Conservation (phyloP, 176 grass and related monocot species). For the Carex cristatella region DNA sequence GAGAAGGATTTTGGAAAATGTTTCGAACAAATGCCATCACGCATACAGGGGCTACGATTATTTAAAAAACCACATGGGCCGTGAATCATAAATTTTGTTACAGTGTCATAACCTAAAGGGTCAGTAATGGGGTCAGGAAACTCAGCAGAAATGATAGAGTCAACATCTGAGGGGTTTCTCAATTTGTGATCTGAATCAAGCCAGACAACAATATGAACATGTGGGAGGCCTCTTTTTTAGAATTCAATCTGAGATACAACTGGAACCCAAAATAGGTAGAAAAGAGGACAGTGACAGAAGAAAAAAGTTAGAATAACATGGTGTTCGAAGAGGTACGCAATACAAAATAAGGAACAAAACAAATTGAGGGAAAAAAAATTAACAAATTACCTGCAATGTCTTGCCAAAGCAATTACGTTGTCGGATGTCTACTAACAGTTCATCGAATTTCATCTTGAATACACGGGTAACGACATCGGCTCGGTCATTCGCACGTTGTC, state of each 20-base stretch:
- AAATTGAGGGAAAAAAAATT: too few relatives aligned
- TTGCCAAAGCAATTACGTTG: neutral
- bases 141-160: neutral
- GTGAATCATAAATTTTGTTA: conserved; percentile 11
- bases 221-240: neutral
- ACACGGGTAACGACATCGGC: conserved; percentile 13
- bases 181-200: neutral
- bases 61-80: neutral
- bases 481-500: conserved; percentile 5
- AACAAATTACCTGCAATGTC: neutral
- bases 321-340: too few relatives aligned
- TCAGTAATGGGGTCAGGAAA: neutral
- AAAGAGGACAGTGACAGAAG: neutral
- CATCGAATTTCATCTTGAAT: conserved; percentile 12
- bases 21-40: neutral
- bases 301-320: neutral
- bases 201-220: neutral
- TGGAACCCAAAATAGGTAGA: neutral
- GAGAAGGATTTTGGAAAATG: conserved; percentile 11
- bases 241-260: conserved; percentile 5
- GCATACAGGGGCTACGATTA: conserved; percentile 13
- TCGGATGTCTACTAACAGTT: neutral
- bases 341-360: too few relatives aligned
- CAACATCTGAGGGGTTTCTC: neutral
- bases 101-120: neutral